These are phyloP conservation scores for Alternaria ventricosa DNA, from an alignment of 2,329 filamentous ascomycete genomes.

Conservation along the genomic window DNA sequence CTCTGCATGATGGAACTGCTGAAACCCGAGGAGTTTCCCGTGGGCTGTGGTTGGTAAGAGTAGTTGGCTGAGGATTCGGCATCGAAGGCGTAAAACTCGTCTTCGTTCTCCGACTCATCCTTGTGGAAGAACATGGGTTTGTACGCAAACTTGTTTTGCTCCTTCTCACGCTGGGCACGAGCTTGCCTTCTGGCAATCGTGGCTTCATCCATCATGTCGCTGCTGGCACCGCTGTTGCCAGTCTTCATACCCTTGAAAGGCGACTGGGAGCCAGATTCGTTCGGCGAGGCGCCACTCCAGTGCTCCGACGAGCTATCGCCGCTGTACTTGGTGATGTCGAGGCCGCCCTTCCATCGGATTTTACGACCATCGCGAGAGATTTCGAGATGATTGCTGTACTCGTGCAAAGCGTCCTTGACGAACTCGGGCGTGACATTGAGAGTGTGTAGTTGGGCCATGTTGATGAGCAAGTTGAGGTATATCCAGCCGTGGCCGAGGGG, in stretches of 20 bases:
- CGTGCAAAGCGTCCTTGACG: slow-evolving; percentile 72
- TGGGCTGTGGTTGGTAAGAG: slow-evolving; percentile 31
- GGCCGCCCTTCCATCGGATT: slow-evolving; percentile 78
- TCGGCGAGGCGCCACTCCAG: slow-evolving; percentile 56
- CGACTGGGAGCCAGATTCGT: slow-evolving; percentile 48
- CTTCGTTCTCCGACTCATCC: slow-evolving; percentile 51
- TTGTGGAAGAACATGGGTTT: slow-evolving; percentile 57
- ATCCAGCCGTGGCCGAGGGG: slow-evolving; percentile 79
- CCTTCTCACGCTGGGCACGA: slow-evolving; percentile 27
- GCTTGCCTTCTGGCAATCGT: slow-evolving; percentile 27
- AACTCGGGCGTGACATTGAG: slow-evolving; percentile 82
- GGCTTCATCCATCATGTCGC: slow-evolving; percentile 22
- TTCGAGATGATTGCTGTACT: slow-evolving; percentile 77
- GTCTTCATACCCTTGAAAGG: slow-evolving; percentile 38
- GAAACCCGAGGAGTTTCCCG: slow-evolving; percentile 51
- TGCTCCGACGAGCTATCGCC: slow-evolving; percentile 62
- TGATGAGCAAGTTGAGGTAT: slow-evolving; percentile 80
- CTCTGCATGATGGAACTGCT: slow-evolving; percentile 56
- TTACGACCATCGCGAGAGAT: slow-evolving; percentile 78
- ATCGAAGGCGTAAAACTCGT: slow-evolving; percentile 44
- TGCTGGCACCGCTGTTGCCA: slow-evolving; percentile 26
- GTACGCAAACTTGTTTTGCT: slow-evolving; percentile 51
- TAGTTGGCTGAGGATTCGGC: slow-evolving; percentile 38
- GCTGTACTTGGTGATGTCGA: slow-evolving; percentile 68
- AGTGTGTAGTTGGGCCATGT: slow-evolving; percentile 84